phyloP scores from a whole-genome alignment of 192 early-diverging fungal species.

The Diversispora epigaea region DNA sequence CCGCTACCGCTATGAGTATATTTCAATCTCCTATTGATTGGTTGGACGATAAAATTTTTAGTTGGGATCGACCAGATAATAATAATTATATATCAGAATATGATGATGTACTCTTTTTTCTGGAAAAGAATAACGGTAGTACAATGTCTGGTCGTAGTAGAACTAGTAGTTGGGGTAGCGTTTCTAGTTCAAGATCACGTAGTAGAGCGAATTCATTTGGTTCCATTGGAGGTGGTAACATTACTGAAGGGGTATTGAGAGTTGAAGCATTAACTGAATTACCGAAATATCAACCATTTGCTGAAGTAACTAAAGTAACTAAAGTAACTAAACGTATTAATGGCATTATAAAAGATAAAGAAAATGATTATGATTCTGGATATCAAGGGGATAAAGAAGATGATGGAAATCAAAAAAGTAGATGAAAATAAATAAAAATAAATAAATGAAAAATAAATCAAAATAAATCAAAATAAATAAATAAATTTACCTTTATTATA shows the following conservation, averaged over 20 bases:
- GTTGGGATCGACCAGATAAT: slow-evolving; percentile 52
- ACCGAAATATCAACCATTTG: slow-evolving; percentile 41
- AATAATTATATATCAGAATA: slow-evolving; percentile 39
- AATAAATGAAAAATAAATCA: neutral
- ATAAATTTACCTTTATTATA: too few species aligned
- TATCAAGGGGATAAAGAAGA: slow-evolving; percentile 33
- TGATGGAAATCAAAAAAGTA: neutral
- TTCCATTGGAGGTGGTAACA: slow-evolving; percentile 13
- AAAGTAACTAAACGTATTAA: slow-evolving; percentile 20
- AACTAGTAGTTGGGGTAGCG: slow-evolving; percentile 43
- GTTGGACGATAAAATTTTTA: slow-evolving; percentile 58
- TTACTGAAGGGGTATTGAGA: slow-evolving; percentile 46
- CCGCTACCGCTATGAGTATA: slow-evolving; percentile 28
- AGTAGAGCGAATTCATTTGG: slow-evolving; percentile 51
- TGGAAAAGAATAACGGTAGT: slow-evolving; percentile 47
- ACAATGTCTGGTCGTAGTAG: slow-evolving; percentile 43
- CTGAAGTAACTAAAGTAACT: slow-evolving; percentile 41
- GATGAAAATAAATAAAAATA: neutral
- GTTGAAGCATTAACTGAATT: slow-evolving; percentile 52
- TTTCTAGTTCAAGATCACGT: slow-evolving; percentile 40
- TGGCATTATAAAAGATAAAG: neutral
- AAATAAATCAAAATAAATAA: neutral
- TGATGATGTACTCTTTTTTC: slow-evolving; percentile 54
- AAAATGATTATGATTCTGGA: slow-evolving; percentile 22
- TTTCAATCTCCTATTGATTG: slow-evolving; percentile 48